phyloP scores from a whole-genome alignment of 345 rosid species.

The Corchorus olitorius region DNA sequence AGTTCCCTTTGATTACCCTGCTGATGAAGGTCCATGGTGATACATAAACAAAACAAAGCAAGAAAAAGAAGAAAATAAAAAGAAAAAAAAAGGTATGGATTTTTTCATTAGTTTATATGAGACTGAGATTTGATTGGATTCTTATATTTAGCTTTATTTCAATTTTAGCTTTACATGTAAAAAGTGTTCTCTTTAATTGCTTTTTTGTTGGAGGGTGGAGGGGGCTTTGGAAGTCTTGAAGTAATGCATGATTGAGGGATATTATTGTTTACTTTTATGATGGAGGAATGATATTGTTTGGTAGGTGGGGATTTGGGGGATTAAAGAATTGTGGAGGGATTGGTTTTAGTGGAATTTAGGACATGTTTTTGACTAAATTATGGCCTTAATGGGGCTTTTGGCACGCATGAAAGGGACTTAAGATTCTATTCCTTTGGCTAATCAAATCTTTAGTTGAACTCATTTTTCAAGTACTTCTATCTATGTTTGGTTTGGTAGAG shows the following conservation, averaged over 20 bases:
- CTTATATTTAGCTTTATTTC: background rate
- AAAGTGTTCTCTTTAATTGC: conserved; percentile 14
- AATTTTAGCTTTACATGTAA: conserved; percentile 6
- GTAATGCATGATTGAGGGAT: conserved; percentile 46
- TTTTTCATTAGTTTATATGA: conserved; percentile 3
- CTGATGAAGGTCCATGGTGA: conserved; percentile 78
- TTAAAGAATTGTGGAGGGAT: conserved; percentile 4
- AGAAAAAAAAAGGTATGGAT: background rate
- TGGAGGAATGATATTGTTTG: conserved; percentile 28
- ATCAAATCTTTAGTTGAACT: background rate
- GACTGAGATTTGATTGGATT: background rate
- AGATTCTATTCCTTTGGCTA: conserved; percentile 3
- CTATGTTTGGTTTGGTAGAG: conserved; percentile 16
- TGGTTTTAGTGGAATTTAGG: conserved; percentile 13
- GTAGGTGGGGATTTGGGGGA: conserved; percentile 11
- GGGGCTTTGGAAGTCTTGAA: conserved; percentile 20
- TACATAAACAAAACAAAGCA: background rate
- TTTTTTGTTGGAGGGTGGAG: background rate
- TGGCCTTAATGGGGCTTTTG: background rate
- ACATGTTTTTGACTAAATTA: conserved; percentile 17
- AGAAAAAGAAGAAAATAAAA: too few species aligned
- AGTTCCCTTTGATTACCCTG: conserved; percentile 80
- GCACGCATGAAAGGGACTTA: conserved; percentile 4
- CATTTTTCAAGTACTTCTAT: conserved; percentile 11
- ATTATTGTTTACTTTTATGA: conserved; percentile 23